These are phyloP conservation scores for Pseudozyma tsukubaensis DNA, from an alignment of 1,284 basidiomycete species.

Conservation along the genomic window DNA sequence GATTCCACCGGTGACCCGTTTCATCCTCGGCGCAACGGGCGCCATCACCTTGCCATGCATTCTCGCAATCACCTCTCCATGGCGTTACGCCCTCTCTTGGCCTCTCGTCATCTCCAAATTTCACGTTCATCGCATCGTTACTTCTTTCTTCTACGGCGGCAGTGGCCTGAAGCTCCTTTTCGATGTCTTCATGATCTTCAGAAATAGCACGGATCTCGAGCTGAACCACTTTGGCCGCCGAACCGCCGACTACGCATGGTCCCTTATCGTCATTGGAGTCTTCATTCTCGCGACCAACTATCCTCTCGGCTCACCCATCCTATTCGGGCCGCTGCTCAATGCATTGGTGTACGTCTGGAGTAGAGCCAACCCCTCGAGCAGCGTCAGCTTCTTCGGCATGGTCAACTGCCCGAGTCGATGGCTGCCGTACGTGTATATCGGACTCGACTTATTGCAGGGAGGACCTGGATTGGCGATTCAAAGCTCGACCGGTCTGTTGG, in stretches of 20 bases:
- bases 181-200: slow-evolving; percentile 57
- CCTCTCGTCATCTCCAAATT: slow-evolving; percentile 70
- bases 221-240: slow-evolving; percentile 50
- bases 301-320: slow-evolving; percentile 75
- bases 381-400: slow-evolving; percentile 59
- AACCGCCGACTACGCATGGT: slow-evolving; percentile 61
- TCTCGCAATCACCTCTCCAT: slow-evolving; percentile 74
- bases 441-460: slow-evolving; percentile 77
- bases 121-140: slow-evolving; percentile 81
- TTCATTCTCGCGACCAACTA: slow-evolving; percentile 73
- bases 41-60: slow-evolving; percentile 76
- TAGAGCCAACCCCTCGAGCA: slow-evolving; percentile 45
- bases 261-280: slow-evolving; percentile 49
- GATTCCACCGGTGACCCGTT: slow-evolving; percentile 86
- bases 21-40: slow-evolving; percentile 76
- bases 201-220: slow-evolving; percentile 59
- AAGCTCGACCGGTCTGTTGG: slow-evolving; percentile 77
- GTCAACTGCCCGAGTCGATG: slow-evolving; percentile 74
- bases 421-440: slow-evolving; percentile 78
- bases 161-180: slow-evolving; percentile 57
- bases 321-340: slow-evolving; percentile 78
- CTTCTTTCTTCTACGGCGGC: slow-evolving; percentile 80
- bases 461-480: slow-evolving; percentile 75
- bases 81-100: slow-evolving; percentile 75
- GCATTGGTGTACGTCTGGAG: slow-evolving; percentile 71